A percentile compares a stretch with the other conserved stretches of the same genome.
These are phyloP conservation scores for Aechmea fasciata DNA, from an alignment of 176 grass and related monocot genomes.

Conservation along the genomic window DNA sequence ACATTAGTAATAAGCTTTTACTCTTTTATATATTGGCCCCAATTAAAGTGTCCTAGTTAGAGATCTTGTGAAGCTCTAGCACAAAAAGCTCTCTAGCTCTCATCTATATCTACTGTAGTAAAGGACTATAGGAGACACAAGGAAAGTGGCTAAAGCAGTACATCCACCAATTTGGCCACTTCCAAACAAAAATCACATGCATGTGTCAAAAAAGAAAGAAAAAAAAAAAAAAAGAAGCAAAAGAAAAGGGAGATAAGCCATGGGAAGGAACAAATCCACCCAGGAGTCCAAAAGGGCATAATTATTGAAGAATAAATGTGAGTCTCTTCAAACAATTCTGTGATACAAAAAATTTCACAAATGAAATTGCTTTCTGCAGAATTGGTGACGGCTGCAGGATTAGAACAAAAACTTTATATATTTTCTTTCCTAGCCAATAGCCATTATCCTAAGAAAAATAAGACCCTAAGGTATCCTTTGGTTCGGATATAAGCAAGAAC, in stretches of 20 bases:
- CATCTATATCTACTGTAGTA: background rate
- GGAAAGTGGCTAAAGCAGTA: background rate
- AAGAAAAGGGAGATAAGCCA: background rate
- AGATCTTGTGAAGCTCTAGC: background rate
- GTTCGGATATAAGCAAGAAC: no score
- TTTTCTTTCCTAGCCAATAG: no score
- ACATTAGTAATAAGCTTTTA: background rate
- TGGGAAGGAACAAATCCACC: no score
- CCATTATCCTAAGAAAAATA: no score
- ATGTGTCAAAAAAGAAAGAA: slow-evolving; percentile 11
- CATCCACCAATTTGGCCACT: slow-evolving; percentile 3
- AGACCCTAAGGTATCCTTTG: no score
- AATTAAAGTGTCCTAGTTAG: background rate
- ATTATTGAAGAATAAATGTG: no score
- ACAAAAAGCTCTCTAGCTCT: background rate
- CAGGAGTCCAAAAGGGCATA: no score
- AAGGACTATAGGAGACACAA: slow-evolving; percentile 11
- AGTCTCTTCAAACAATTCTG: no score
- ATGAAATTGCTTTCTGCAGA: no score
- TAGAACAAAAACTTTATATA: no score
- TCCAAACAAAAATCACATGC: slow-evolving; percentile 29
- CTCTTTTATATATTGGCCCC: background rate
- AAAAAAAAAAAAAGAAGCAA: background rate
- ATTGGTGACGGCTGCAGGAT: no score
- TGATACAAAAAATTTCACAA: no score